Evolutionary conservation across 78 protist species (phyloP).

Genomic region (Pelomyxa schiedti): DNA sequence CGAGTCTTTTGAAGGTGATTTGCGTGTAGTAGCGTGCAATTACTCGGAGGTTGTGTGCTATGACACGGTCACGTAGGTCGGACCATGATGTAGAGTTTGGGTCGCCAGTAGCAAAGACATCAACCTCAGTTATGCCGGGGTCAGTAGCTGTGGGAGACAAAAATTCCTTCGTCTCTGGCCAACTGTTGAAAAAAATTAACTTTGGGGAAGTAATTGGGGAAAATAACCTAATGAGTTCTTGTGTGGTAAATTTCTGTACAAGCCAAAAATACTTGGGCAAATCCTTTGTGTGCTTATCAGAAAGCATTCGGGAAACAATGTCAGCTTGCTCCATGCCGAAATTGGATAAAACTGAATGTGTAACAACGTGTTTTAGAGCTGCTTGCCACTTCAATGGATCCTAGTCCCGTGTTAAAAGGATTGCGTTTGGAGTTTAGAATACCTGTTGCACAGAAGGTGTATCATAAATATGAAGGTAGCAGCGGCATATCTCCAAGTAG

Average conservation of each 20-base stretch:
- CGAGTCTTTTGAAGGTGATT: constrained; percentile 40
- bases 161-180: constrained; percentile 32
- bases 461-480: constrained; percentile 54
- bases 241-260: neutral
- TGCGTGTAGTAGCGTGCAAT: constrained; percentile 55
- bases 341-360: constrained; percentile 46
- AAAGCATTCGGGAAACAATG: constrained; percentile 24
- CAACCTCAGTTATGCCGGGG: constrained; percentile 7
- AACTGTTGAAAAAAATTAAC: neutral
- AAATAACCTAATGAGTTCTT: neutral
- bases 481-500: constrained; percentile 48
- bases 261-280: neutral
- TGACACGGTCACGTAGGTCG: constrained; percentile 37
- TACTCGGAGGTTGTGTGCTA: constrained; percentile 58
- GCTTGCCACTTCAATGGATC: constrained; percentile 1
- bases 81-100: constrained; percentile 18
- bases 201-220: neutral
- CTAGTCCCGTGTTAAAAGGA: no score
- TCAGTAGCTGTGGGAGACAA: constrained; percentile 22
- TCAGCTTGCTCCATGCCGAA: constrained; percentile 50
- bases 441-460: constrained; percentile 45
- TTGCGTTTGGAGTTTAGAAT: neutral
- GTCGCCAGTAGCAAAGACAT: constrained; percentile 5
- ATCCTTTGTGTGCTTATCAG: constrained; percentile 11
- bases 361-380: constrained; percentile 25